Evolutionary conservation across 805 yeast species (phyloP).

Genomic region (Candida manassasensis): DNA sequence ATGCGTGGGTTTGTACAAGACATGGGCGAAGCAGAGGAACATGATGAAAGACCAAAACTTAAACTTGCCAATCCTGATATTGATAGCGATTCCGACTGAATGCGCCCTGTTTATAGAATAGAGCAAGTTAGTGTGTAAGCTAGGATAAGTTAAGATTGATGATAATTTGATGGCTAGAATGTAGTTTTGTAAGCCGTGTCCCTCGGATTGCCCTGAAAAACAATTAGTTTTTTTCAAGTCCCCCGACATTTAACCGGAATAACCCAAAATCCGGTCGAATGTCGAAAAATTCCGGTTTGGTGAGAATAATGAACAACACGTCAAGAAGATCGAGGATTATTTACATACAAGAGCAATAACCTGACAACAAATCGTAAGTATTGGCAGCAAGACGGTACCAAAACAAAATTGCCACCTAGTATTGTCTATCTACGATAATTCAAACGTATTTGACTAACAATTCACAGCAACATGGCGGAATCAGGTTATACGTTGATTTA

Average conservation of each 20-base stretch:
- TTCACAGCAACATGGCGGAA: conserved; percentile 13
- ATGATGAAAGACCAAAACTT: conserved; percentile 39
- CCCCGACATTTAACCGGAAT: too few relatives aligned
- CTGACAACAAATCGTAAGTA: conserved; percentile 5
- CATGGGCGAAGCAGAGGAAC: conserved; percentile 20
- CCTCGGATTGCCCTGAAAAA: too few relatives aligned
- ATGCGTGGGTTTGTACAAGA: conserved; percentile 1
- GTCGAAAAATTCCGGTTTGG: not conserved
- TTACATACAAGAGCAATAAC: conserved; percentile 21
- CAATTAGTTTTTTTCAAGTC: too few relatives aligned
- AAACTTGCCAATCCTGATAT: conserved; percentile 56
- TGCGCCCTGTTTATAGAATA: not conserved
- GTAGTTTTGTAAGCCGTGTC: not conserved
- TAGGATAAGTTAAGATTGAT: not conserved
- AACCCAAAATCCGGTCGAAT: too few relatives aligned
- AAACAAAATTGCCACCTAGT: not conserved
- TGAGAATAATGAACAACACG: conserved; percentile 5
- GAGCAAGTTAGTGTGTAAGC: not conserved
- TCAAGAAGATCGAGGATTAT: not conserved
- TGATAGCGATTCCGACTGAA: conserved; percentile 10
- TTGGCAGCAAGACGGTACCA: not conserved
- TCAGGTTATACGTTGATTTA: conserved; percentile 73
- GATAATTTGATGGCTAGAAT: not conserved
- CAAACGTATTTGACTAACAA: not conserved
- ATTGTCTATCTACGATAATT: not conserved